Evolutionary conservation across 2,329 filamentous ascomycete species (phyloP), one percentile per base, ranked within the genome.

Genomic region (Monosporascus sp.): DNA sequence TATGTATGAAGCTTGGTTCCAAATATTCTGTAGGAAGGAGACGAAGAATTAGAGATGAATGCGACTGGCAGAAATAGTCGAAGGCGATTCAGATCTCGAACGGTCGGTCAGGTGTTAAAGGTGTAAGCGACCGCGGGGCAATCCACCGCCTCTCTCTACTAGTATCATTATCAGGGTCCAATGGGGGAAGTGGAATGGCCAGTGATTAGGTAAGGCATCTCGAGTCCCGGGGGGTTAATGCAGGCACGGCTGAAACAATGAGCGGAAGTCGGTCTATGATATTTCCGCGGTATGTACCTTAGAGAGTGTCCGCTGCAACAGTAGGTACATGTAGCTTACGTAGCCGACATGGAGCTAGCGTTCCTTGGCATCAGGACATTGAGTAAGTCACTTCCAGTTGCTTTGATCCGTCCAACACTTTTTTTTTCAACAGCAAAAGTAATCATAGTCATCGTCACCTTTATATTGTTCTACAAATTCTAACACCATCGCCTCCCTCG

Each of bases 11-110:
- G 54, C 45, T 42, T 20, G 17, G 15, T n/a, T 46, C 24, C 15
- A n/a, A 6, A 17, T 18, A 8, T 25, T 8, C 14, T 18, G 9
- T 14, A 24, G 50, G 24, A 24, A 22, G 62, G 66, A 53, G 54
- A 57, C 54, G 60, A 59, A 52, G 50, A 44, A 39, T 36, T 58
- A 47, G 18, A 22, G 17, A 36, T 20, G 42, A 18, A 39, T 47
- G 8, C 27, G 39, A 39, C 48, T 20, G 41, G 46, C 36, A 52
- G 48, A 42, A 52, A 42, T 42, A 42, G n/a, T 18, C 18, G 22
- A 14, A 24, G 6, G 22, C 18, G 39, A 42, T 20, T 42, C 39
- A 42, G 39, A 18, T 18, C 39, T 42, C 11, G 39, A 42, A 18
- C 39, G 4, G 39, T 20, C 39, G 39, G 22, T 42, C 18, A 18